phyloP scores from a whole-genome alignment of 441 rosid species.

The Eutrema salsugineum region DNA sequence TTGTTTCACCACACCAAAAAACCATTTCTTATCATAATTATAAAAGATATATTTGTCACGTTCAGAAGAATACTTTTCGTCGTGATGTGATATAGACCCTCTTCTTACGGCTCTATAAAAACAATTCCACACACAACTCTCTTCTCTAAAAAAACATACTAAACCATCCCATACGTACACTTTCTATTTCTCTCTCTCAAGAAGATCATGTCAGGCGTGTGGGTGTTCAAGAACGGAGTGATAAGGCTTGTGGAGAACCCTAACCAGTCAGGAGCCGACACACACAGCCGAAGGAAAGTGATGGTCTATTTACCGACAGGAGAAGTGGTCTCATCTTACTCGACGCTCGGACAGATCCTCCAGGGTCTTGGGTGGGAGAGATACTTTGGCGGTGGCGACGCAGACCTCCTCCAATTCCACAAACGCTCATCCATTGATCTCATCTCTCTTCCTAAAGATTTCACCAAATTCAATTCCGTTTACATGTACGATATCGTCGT shows the following conservation, averaged over 20 bases:
- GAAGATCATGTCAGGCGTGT: slow-evolving; percentile 72
- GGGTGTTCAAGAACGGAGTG: slow-evolving; percentile 77
- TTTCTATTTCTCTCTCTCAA: not conserved
- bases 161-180: not conserved
- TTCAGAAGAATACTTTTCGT: not conserved
- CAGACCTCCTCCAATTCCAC: slow-evolving; percentile 78
- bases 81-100: not conserved
- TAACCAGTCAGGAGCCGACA: slow-evolving; percentile 36
- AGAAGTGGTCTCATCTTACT: slow-evolving; percentile 62
- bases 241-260: slow-evolving; percentile 60
- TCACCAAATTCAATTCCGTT: slow-evolving; percentile 73
- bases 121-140: slow-evolving; percentile 7
- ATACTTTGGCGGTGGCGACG: slow-evolving; percentile 59
- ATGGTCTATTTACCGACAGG: slow-evolving; percentile 76
- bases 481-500: slow-evolving; percentile 91
- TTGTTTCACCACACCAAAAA: not conserved
- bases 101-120: slow-evolving; percentile 10
- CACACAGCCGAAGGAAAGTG: slow-evolving; percentile 43
- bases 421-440: slow-evolving; percentile 83
- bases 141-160: not conserved
- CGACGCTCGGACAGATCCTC: slow-evolving; percentile 60
- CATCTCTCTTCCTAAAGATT: slow-evolving; percentile 85
- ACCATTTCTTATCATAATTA: too few species aligned
- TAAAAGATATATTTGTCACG: not conserved
- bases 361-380: slow-evolving; percentile 85